Evolutionary conservation across 306 rosid species (phyloP), one percentile per base, ranked within the genome.

Genomic region (Gastrolobium villosum): DNA sequence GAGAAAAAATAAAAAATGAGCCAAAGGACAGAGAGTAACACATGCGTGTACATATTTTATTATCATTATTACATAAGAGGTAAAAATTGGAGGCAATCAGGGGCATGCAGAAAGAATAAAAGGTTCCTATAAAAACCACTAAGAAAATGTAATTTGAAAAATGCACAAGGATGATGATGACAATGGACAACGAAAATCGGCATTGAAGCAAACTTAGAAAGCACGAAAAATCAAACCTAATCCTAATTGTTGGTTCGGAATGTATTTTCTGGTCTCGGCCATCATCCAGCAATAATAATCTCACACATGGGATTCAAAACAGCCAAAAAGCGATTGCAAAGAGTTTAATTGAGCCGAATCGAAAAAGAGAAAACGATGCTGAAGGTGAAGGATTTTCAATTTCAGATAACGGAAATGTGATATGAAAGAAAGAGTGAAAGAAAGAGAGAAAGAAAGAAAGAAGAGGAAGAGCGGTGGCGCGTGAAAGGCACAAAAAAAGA

Each of bases 241-340:
- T 40, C 96, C 96, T 65, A 91, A 80, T 40, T 76, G 84, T 41
- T 84, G 87, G 74, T 44, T 81, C 5, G 55, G 81, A 82, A 82
- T 41, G 81, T 60, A 55, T n/a, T 69, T 80, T 48, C 46, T 69
- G 72, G 77, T 76, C n/a, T 86, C 88, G 65, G 91, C 87, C 93
- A 87, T 87, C 57, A 39, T 46, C 65, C 49, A 82, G 50, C 45
- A 72, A 48, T 32, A 72, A 48, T 32, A 67, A 76, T 65, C 54
- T 84, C 62, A 66, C 78, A 15, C 69, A 41, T 74, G 37, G 43
- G 61, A 67, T 14, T 57, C 66, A 5, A 67, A 74, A 75, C 10
- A 13, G 2, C 13, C 13, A 57, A 54, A 13, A 6, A 28, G n/a
- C 0, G n/a, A 65, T 7, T 15, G 57, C 34, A 69, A 31, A 54